These are phyloP conservation scores for Microdochium nivale DNA, from an alignment of 2,329 filamentous ascomycete species.

Conservation along the genomic window DNA sequence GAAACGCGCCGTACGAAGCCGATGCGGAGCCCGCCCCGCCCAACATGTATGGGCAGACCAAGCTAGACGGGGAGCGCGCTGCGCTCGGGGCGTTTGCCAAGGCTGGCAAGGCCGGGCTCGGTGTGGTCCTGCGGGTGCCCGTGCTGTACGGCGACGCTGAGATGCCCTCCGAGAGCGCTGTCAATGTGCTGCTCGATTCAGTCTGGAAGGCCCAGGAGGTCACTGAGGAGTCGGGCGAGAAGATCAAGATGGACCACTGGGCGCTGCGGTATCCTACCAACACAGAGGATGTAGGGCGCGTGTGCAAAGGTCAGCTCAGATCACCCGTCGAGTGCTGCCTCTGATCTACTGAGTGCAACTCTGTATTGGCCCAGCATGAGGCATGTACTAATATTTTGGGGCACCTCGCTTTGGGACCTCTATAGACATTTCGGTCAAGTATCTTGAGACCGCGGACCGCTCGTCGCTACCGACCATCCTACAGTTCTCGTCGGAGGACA, in stretches of 20 bases:
- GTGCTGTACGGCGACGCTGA: constrained; percentile 76
- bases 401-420: constrained; percentile 7
- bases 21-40: constrained; percentile 57
- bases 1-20: constrained; percentile 76
- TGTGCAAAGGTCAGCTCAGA: constrained; percentile 60
- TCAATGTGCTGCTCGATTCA: constrained; percentile 71
- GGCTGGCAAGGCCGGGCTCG: constrained; percentile 41
- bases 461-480: constrained; percentile 57
- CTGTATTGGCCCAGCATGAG: too few species aligned
- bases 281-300: constrained; percentile 75
- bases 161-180: constrained; percentile 64
- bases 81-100: constrained; percentile 53
- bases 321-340: neutral
- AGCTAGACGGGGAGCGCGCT: constrained; percentile 52
- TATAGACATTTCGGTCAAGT: constrained; percentile 62
- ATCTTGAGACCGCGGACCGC: constrained; percentile 38
- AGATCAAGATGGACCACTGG: constrained; percentile 79
- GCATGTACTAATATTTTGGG: too few species aligned
- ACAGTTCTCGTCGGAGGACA: constrained; percentile 82
- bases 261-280: constrained; percentile 79
- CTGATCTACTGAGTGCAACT: too few species aligned
- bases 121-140: constrained; percentile 69
- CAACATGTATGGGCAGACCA: constrained; percentile 64
- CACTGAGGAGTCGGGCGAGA: constrained; percentile 45
- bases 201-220: constrained; percentile 66